phyloP scores from a whole-genome alignment of 345 rosid genomes.

The Heritiera fomes region DNA sequence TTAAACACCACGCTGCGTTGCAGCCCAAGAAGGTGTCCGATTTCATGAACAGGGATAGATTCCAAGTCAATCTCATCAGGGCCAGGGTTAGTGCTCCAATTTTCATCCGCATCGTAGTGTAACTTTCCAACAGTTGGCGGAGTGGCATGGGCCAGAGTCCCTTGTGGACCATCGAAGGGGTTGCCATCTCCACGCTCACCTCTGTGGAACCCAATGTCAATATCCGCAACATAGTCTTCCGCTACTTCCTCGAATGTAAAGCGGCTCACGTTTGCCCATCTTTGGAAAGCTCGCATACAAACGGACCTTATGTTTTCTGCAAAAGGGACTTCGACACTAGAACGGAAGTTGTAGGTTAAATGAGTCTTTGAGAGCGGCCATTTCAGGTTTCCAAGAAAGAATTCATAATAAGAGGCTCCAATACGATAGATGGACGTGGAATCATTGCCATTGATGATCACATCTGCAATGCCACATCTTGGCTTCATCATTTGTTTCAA shows the following conservation, averaged over 20 bases:
- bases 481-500: slow-evolving; percentile 26
- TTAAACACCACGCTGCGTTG: slow-evolving; percentile 5
- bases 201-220: slow-evolving; percentile 17
- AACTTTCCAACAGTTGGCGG: slow-evolving; percentile 16
- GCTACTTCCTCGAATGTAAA: slow-evolving; percentile 26
- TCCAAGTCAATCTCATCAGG: slow-evolving; percentile 27
- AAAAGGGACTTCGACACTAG: slow-evolving; percentile 3
- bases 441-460: not conserved
- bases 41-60: slow-evolving; percentile 34
- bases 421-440: slow-evolving; percentile 10
- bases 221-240: not conserved
- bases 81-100: slow-evolving; percentile 22
- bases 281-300: slow-evolving; percentile 26
- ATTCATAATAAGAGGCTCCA: slow-evolving; percentile 6
- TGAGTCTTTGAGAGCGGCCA: slow-evolving; percentile 23
- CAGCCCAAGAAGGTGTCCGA: slow-evolving; percentile 35
- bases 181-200: slow-evolving; percentile 15
- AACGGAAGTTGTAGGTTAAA: slow-evolving; percentile 18
- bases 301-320: slow-evolving; percentile 15
- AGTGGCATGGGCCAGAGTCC: slow-evolving; percentile 22
- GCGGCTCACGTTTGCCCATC: slow-evolving; percentile 26
- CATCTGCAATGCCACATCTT: slow-evolving; percentile 30
- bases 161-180: slow-evolving; percentile 24
- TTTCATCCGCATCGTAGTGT: slow-evolving; percentile 33
- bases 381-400: slow-evolving; percentile 6